Base-by-base conservation (phyloP, 371 early-diverging fungal species). In the Smittium culicis region DNA sequence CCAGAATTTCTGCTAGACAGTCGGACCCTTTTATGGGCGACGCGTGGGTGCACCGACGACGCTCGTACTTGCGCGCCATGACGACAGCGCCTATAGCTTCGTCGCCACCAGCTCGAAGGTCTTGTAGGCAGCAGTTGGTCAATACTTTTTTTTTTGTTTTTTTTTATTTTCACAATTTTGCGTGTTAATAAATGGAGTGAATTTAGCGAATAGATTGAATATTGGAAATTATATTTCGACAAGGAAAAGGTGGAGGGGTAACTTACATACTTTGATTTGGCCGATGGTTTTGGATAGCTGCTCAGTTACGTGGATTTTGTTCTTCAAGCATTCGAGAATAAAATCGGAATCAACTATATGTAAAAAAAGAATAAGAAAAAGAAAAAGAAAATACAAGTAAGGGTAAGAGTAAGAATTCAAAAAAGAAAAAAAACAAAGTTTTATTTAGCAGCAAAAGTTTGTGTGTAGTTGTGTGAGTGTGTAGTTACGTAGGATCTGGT, bases 71-170 rank as follows among this genome's bases (percentile, higher is more conserved):
- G 67, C 85, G 83, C 17, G 89, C 82, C 27, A 80, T 74, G 24
- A 81, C 70, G 0, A 81, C 81, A 0, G 91, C 86, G 8, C 77
- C 82, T 65, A 35, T 74, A 77, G 35, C 86, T 85, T 33, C 74
- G 17, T 79, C 80, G 0, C 89, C 87, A 32, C 82, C 82, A 11
- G 74, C 73, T 69, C 86, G 80, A 28, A 94, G 78, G 35, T 89
- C 88, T 67, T 82, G 78, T 62, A 88, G 76, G 1, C 85, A 83
- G 73, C 96, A 96, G 29, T 81, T 81, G 0, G 93, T 93, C 1
- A n/a, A n/a, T n/a, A n/a, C n/a, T n/a, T n/a, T n/a, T n/a, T 89
- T 86, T 79, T n/a, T n/a, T n/a, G 90, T 90, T 91, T 57, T 31
- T 54, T 64, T 11, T 55, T 35, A 60, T 16, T 14, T 60, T 29